Base-by-base conservation (phyloP, 2,329 filamentous ascomycete species). In the Xylariaceae sp. region DNA sequence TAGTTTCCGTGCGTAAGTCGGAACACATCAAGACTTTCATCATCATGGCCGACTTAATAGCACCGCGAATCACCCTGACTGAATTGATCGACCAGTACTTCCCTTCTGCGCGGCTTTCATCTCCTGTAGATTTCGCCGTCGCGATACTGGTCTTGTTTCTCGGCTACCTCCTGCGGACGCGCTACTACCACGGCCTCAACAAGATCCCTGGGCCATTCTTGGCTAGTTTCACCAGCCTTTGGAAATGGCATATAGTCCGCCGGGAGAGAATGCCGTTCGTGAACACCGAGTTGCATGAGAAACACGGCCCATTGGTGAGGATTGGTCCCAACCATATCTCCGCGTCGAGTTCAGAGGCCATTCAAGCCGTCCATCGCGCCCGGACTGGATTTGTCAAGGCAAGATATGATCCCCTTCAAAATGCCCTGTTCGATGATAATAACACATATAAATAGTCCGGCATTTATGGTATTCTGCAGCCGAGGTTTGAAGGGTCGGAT, bases 251-350 rank as follows among this genome's bases (percentile, higher is more conserved):
- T 30, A 35, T 45, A 19, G 54, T 59, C 3, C 43, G 30, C 3
- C 8, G 11, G 5, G 57, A 53, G 35, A 26, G 47, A 11, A 59
- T 59, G 57, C 51, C 54, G 5, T 52, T 50, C 8, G 31, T 37
- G 1, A 59, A 53, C 45, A 55, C 51, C 2, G 42, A 52, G 11
- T 34, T 59, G 8, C 57, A 59, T 9, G 51, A 59, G 37, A 59
- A 57, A 30, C 30, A 53, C 26, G 51, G 57, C 0, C 57, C 57
- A 11, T 30, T 59, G n/a, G 57, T 59, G 8, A 48, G 54, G 8
- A 59, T 57, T 11, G 57, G 54, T 3, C 57, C 54, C 3, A 59
- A 59, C 26, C 54, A 59, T n/a, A 31, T 59, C 11, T 59, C 57
- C 40, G 54, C 51, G n/a, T 55, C 57, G 6, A 57, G 57, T 29